Base-by-base conservation (phyloP, 1,284 basidiomycete species). In the Ustilago shanxiensis region DNA sequence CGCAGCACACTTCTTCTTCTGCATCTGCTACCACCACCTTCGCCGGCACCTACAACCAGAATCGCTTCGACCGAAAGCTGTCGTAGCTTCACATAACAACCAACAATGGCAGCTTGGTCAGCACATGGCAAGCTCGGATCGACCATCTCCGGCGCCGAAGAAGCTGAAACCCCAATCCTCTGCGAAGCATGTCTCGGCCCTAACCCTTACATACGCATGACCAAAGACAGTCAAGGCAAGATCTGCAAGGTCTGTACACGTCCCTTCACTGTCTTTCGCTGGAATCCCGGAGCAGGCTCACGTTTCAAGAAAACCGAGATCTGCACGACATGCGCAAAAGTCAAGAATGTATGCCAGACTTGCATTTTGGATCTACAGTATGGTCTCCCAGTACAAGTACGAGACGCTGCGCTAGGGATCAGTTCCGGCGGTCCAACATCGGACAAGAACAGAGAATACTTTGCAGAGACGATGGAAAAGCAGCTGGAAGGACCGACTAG, bases 311-410 rank as follows among this genome's bases (percentile, higher is more conserved):
- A 95, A 80, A 99, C 97, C 5, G 96, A 98, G 74, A 92, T 99
- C 77, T 99, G 97, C 88, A 95, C 97, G 86, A 98, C 97, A 0
- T 99, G 97, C 83, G 94, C 96, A 41, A 99, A 98, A 89, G 92
- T 98, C 81, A 98, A 98, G 89, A 98, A 99, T 83, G 93, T 97
- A 47, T 99, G 97, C 88, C 97, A 99, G 88, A 98, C 95, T 0
- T 99, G 97, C 87, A 89, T 99, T 29, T 89, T 99, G 37, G 97
- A 99, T 86, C 90, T 88, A 18, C 95, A 98, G 87, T 99, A 95
- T 81, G 94, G 94, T 18, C 88, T 99, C 51, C 97, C 97, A 1
- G 95, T 95, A 0, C 97, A 99, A 89, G 95, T 99, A 16, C 89
- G 97, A 67, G 97, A 99, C 86, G 96, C 95, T 0, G 97, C 97